These are phyloP conservation scores for Solanum chmielewskii DNA, from an alignment of 257 asterid species.

Conservation along the genomic window DNA sequence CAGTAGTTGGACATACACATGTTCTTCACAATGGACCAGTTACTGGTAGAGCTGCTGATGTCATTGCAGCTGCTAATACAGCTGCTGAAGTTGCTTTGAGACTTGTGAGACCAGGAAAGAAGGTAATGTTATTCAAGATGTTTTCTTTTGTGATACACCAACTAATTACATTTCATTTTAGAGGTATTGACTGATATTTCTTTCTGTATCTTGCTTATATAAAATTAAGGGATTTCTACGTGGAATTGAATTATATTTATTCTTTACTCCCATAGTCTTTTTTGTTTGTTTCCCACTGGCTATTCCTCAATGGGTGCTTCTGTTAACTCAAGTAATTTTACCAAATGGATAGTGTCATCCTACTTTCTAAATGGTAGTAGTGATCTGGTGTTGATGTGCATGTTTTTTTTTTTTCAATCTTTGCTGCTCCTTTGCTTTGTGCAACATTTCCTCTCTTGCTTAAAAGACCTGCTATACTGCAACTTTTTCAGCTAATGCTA, in stretches of 20 bases:
- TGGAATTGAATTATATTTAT: not conserved
- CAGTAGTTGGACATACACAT: slow-evolving; percentile 88
- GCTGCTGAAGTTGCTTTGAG: slow-evolving; percentile 96
- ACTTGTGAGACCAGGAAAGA: slow-evolving; percentile 88
- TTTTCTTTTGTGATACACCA: not conserved
- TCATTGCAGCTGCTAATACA: slow-evolving; percentile 87
- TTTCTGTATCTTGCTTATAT: not conserved
- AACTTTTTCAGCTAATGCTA: not conserved
- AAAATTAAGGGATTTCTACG: not conserved
- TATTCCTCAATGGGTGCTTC: not conserved
- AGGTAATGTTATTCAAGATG: slow-evolving; percentile 22
- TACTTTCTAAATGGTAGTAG: not conserved
- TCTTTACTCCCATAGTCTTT: not conserved
- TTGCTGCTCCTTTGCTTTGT: not conserved
- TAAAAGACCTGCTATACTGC: not conserved
- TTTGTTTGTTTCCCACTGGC: not conserved
- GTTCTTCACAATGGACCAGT: slow-evolving; percentile 75
- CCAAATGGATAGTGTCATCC: not conserved
- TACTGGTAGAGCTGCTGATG: slow-evolving; percentile 90
- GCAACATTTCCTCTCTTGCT: not conserved
- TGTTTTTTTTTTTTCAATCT: not conserved
- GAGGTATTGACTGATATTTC: not conserved
- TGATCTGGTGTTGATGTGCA: not conserved
- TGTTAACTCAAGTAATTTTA: not conserved
- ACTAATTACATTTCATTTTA: not conserved